These are phyloP conservation scores for Quercus dentata DNA, from an alignment of 306 rosid genomes.

Conservation along the genomic window DNA sequence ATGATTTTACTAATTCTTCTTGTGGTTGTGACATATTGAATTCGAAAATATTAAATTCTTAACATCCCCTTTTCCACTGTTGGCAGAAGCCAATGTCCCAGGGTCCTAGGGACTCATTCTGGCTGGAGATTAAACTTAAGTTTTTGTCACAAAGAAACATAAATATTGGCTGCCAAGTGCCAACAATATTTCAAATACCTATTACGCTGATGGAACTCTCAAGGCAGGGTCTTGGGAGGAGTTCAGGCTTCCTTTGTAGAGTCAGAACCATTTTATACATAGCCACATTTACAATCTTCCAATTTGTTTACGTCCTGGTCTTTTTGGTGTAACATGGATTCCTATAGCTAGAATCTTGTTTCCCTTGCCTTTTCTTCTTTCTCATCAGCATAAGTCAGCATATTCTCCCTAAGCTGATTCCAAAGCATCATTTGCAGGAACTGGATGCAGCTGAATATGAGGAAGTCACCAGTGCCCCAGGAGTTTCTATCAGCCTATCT, in stretches of 20 bases:
- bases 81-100: too few relatives aligned
- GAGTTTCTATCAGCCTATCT: slow-evolving; percentile 32
- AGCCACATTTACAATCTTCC: slow-evolving; percentile 65
- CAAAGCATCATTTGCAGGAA: slow-evolving; percentile 51
- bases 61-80: not conserved
- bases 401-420: slow-evolving; percentile 65
- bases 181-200: not conserved
- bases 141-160: not conserved
- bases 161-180: not conserved
- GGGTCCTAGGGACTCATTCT: too few relatives aligned
- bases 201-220: not conserved
- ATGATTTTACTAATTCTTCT: not conserved
- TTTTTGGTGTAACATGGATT: slow-evolving; percentile 80
- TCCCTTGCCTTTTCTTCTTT: slow-evolving; percentile 71
- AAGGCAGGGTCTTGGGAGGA: slow-evolving; percentile 63
- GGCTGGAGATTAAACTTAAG: not conserved
- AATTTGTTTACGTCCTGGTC: slow-evolving; percentile 52
- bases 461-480: slow-evolving; percentile 49
- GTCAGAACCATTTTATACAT: slow-evolving; percentile 56
- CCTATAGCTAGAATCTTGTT: slow-evolving; percentile 83
- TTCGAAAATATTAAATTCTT: not conserved
- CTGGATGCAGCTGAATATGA: slow-evolving; percentile 82
- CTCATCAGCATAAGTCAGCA: slow-evolving; percentile 62
- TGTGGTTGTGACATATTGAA: not conserved
- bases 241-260: slow-evolving; percentile 80